These are phyloP conservation scores for Talaromyces adpressus DNA, from an alignment of 495 filamentous ascomycete genomes.

Conservation along the genomic window DNA sequence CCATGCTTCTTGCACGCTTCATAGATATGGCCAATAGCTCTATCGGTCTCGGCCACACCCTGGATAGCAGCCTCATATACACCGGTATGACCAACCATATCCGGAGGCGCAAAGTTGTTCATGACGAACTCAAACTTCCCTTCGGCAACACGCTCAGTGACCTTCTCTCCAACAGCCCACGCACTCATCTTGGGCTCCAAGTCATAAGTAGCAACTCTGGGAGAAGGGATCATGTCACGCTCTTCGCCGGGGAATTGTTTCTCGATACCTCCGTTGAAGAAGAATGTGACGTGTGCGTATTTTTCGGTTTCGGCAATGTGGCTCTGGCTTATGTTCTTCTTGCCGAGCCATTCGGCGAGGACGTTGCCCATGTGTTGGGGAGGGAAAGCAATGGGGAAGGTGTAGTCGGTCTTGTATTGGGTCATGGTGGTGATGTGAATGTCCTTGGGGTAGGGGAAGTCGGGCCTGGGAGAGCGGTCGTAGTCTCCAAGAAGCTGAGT, in stretches of 20 bases:
- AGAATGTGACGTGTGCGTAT: slow-evolving; percentile 98
- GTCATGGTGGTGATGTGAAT: slow-evolving; percentile 96
- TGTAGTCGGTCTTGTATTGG: slow-evolving; percentile 93
- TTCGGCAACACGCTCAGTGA: slow-evolving; percentile 73
- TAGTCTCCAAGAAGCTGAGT: slow-evolving; percentile 88
- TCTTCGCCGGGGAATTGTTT: slow-evolving; percentile 89
- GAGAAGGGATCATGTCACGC: slow-evolving; percentile 67
- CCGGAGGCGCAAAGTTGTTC: slow-evolving; percentile 99
- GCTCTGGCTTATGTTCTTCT: slow-evolving; percentile 81
- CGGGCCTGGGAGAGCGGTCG: slow-evolving; percentile 81
- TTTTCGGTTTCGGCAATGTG: slow-evolving; percentile 99
- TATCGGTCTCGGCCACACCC: slow-evolving; percentile 78
- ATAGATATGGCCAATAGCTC: slow-evolving; percentile 84
- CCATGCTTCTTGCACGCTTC: slow-evolving; percentile 88
- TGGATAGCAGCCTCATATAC: slow-evolving; percentile 94
- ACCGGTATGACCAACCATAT: slow-evolving; percentile 99
- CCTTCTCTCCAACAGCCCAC: slow-evolving; percentile 76
- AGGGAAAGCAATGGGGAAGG: slow-evolving; percentile 87
- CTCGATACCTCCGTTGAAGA: slow-evolving; percentile 99
- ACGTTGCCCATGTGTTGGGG: slow-evolving; percentile 96
- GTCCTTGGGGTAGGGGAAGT: slow-evolving; percentile 91
- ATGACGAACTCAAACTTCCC: slow-evolving; percentile 88
- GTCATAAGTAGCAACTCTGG: slow-evolving; percentile 91
- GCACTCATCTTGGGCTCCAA: slow-evolving; percentile 95
- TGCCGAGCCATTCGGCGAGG: slow-evolving; percentile 87